Base-by-base conservation (phyloP, 495 filamentous ascomycete species). In the Penicillium soppii region DNA sequence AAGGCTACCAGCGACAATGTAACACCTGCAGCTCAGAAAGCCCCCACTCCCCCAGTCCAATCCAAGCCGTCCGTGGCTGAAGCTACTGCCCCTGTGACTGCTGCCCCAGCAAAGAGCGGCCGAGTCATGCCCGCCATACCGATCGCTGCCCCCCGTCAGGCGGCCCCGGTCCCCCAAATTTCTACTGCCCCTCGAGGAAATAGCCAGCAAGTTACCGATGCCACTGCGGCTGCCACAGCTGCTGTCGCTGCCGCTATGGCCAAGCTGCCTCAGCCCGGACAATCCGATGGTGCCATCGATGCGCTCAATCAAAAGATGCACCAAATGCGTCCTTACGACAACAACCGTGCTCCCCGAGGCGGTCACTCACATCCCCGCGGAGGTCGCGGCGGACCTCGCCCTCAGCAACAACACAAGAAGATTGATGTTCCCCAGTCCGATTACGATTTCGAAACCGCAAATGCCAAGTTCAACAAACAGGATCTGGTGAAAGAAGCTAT, bases 391-490 rank as follows among this genome's bases (percentile, higher is more conserved):
- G 73, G 76, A 21, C 65, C 75, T 52, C 81, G 82, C 37, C 77
- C 79, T 23, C 78, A 80, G 20, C 74, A 81, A 16, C 72, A 72
- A 50, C 67, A 71, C 30, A 78, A 78, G 60, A 94, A 89, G 72
- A 79, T 97, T 17, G 92, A 95, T 48, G 87, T 97, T 23, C 94
- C 94, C 0, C 76, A 84, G 27, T 82, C 88, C 2, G 94, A 97
- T 59, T 99, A 90, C 63, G 95, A 99, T 64, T 99, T 99, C 66
- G 85, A 87, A 55, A 83, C 83, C 7, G 81, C 92, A 40, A 99
- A 99, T 62, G 91, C 91, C 13, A 96, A 95, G 67, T 97, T 99
- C 76, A 97, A 95, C 77, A 99, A 99, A 72, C 86, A 96, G 58
- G 91, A 96, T 60, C 70, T 97, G 26, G 87, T 89, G 15, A 96